phyloP scores from a whole-genome alignment of 1,284 basidiomycete genomes.

The Dichomitus squalens region DNA sequence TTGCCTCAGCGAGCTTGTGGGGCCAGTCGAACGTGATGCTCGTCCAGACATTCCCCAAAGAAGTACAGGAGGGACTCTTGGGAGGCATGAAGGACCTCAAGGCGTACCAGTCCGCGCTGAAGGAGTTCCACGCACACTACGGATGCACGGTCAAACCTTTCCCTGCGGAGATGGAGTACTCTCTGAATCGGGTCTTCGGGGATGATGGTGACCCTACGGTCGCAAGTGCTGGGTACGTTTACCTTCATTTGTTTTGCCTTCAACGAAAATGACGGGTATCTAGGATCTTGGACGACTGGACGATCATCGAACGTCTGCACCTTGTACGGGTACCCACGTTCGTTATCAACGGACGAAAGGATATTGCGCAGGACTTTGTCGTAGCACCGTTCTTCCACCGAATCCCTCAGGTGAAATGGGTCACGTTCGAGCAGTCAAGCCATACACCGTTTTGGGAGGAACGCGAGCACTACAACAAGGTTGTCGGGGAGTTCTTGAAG shows the following conservation, averaged over 20 bases:
- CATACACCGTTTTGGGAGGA: constrained; percentile 33
- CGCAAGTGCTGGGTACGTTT: constrained; percentile 19
- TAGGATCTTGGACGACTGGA: constrained; percentile 28
- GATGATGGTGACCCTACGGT: constrained; percentile 27
- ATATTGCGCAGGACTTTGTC: constrained; percentile 29
- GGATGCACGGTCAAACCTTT: constrained; percentile 27
- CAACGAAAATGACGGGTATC: not conserved
- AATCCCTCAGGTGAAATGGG: constrained; percentile 28
- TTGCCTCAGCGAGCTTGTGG: constrained; percentile 27
- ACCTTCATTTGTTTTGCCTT: no score
- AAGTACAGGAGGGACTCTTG: constrained; percentile 27
- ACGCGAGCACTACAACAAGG: constrained; percentile 23
- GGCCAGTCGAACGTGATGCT: constrained; percentile 19
- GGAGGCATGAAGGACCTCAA: constrained; percentile 26
- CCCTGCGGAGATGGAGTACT: constrained; percentile 24
- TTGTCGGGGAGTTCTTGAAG: constrained; percentile 22
- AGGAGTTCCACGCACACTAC: constrained; percentile 24
- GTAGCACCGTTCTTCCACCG: constrained; percentile 26
- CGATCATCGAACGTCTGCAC: constrained; percentile 28
- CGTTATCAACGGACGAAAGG: constrained; percentile 31
- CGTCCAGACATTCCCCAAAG: constrained; percentile 24
- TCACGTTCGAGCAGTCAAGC: constrained; percentile 29
- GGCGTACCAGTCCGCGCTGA: constrained; percentile 28
- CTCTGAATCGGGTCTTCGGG: constrained; percentile 17
- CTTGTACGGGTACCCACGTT: constrained; percentile 30